Percentiles rank a stretch among this genome's conserved stretches.
Evolutionary conservation across 257 asterid species (phyloP).

Genomic region (Scutellaria barbata): DNA sequence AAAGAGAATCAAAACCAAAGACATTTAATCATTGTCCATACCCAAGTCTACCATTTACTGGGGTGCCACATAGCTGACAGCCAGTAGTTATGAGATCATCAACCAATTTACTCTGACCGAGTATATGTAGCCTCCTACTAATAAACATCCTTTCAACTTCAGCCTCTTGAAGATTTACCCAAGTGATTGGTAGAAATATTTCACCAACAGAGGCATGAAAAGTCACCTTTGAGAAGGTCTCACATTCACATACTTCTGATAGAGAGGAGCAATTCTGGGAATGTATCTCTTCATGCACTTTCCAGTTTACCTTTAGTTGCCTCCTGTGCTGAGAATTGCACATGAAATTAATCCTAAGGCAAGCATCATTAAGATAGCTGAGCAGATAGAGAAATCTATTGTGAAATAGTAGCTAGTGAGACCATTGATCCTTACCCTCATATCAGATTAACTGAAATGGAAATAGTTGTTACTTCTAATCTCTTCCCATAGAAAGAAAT

Average conservation of each 20-base stretch:
- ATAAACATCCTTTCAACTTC: constrained; percentile 71
- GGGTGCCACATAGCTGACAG: constrained; percentile 65
- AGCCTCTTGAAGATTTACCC: constrained; percentile 54
- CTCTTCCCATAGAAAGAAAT: background rate
- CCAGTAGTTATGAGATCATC: constrained; percentile 68
- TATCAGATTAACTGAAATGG: background rate
- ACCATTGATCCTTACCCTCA: background rate
- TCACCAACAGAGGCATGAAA: constrained; percentile 74
- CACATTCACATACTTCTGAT: constrained; percentile 45
- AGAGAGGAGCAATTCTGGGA: constrained; percentile 57
- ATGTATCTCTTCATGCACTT: constrained; percentile 54
- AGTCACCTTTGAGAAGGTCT: constrained; percentile 47
- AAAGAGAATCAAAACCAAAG: constrained; percentile 3
- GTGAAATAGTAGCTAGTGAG: background rate
- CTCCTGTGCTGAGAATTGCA: constrained; percentile 46
- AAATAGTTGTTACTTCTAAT: background rate
- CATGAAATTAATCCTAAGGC: constrained; percentile 22
- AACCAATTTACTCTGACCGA: constrained; percentile 48
- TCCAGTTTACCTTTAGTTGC: constrained; percentile 65
- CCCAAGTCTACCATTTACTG: constrained; percentile 49
- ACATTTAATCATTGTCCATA: constrained; percentile 34
- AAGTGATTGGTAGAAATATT: constrained; percentile 66
- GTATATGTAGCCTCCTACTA: constrained; percentile 54
- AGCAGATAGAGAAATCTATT: background rate
- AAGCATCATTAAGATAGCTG: background rate